Evolutionary conservation across 306 rosid species (phyloP), one percentile per base, ranked within the genome.

Genomic region (Lablab purpureus): DNA sequence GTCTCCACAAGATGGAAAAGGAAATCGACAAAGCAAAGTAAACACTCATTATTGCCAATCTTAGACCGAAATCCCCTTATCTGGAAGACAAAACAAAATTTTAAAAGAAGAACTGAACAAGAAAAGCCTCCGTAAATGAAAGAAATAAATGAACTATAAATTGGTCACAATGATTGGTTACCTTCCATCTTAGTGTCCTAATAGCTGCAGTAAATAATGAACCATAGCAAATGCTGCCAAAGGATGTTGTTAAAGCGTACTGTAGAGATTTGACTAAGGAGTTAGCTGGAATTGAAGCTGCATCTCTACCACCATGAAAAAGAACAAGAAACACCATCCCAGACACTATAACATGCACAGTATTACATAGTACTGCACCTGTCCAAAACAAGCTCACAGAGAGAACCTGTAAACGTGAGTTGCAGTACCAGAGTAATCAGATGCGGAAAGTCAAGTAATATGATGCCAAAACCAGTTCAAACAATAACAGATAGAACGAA

Each of bases 321-420:
- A 96, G 98, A 83, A 89, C 94, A 73, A 91, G 98, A 90, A 91
- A 96, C 85, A 93, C 96, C 98, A 90, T 96, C 85, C 99, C 99
- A 71, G 99, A 96, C 78, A 93, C 98, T 81, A 96, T 83, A 77
- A 93, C 99, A 83, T 96, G 99, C 18, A 96, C 91, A 73, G 92
- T 88, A 83, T 93, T 96, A 78, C 99, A 96, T 36, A 96, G 87
- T 55, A 96, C 98, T 30, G 98, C 98, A 58, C 99, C 99, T 15
- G 96, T 93, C 99, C 99, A 96, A 86, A 96, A 96, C 73, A 96
- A 87, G 88, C 99, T 96, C 81, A 91, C 89, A 13, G 96, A 90
- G 59, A 96, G 78, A 82, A 91, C 94, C 99, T 96, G 97, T 58
- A 79, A 41, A 25, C 36, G 76, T 49, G 77, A 81, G 83, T 56